Evolutionary conservation across 305 asterid species (phyloP).

Genomic region (Solanum aculeatissimum): DNA sequence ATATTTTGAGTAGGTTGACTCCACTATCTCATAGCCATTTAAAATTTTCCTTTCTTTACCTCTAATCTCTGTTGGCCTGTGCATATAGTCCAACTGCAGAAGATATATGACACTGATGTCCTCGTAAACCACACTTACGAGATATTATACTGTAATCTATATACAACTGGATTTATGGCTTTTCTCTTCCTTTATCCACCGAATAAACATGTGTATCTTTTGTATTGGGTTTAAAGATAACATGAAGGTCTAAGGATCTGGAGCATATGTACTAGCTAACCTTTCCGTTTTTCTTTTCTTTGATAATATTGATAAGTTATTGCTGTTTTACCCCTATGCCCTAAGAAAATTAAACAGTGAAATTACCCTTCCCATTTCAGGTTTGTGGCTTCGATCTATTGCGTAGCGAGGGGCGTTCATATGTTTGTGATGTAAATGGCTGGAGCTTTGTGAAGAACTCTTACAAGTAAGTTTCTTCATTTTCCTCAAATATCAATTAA

Average conservation of each 20-base stretch:
- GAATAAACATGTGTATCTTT: neutral
- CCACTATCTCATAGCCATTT: neutral
- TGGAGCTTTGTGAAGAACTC: constrained; percentile 94
- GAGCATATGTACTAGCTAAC: neutral
- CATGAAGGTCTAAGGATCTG: neutral
- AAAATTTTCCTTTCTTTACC: neutral
- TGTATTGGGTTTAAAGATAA: neutral
- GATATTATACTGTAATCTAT: neutral
- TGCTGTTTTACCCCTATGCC: neutral
- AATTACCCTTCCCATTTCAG: constrained; percentile 20
- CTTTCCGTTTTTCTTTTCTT: neutral
- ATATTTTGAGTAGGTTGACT: neutral
- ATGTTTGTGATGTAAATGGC: constrained; percentile 90
- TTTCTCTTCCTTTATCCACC: neutral
- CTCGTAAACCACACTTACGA: neutral
- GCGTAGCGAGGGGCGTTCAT: constrained; percentile 84
- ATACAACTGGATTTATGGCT: neutral
- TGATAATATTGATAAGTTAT: neutral
- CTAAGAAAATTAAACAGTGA: neutral
- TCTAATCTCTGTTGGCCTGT: neutral
- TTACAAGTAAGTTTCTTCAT: constrained; percentile 38
- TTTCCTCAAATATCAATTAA: neutral
- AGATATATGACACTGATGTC: neutral
- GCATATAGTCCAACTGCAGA: neutral
- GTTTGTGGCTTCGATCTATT: constrained; percentile 91